These are phyloP conservation scores for Sisymbrium irio DNA, from an alignment of 345 rosid genomes.

Conservation along the genomic window DNA sequence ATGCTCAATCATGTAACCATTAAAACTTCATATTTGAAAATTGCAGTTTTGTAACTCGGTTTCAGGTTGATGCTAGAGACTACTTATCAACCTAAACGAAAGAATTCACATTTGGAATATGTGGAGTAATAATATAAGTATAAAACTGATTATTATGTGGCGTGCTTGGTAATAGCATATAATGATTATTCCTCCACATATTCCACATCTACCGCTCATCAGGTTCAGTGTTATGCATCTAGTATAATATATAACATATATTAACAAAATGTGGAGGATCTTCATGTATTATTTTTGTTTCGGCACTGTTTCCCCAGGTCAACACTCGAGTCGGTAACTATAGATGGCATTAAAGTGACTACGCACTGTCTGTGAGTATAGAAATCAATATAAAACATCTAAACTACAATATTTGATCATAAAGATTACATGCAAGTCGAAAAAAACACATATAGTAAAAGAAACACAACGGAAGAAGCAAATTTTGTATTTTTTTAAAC, in stretches of 20 bases:
- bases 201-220: too few relatives aligned
- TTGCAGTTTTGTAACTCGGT: too few relatives aligned
- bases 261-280: not conserved
- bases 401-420: not conserved
- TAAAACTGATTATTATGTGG: too few relatives aligned
- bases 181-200: too few relatives aligned
- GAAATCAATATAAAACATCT: not conserved
- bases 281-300: not conserved
- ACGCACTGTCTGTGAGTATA: not conserved
- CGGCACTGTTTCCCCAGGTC: not conserved
- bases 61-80: too few relatives aligned
- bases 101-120: too few relatives aligned
- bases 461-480: not conserved
- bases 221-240: too few relatives aligned
- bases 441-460: not conserved
- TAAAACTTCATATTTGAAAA: too few relatives aligned
- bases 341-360: not conserved
- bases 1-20: too few relatives aligned
- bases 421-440: not conserved
- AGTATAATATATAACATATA: not conserved
- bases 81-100: too few relatives aligned
- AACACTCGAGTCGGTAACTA: not conserved
- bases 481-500: not conserved
- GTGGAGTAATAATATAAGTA: too few relatives aligned
- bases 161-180: too few relatives aligned